Evolutionary conservation across 495 filamentous ascomycete genomes (phyloP), one percentile per base, ranked within the genome.

Genomic region (Aspergillus sparsus): DNA sequence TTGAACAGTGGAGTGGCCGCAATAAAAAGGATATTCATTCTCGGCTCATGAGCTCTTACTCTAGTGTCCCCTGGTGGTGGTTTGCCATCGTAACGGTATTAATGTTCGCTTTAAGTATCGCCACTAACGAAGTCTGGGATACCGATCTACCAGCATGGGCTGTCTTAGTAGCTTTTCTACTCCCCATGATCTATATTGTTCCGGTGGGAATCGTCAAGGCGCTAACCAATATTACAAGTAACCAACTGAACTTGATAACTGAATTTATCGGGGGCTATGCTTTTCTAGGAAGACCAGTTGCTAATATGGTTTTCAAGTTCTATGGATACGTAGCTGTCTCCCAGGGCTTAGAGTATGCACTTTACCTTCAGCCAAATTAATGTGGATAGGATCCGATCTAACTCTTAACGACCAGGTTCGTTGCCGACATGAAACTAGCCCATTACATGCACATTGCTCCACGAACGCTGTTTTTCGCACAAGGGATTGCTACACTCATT

Each of bases 371-470:
- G 69, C 74, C 59, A 82, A 73, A 0, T 12, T 33, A 7, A 72
- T 55, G 77, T 73, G 57, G 69, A 82, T 50, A 68, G 73, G 47
- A 71, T 75, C 45, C 73, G 75, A 52, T 55, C 33, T 31, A 12
- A 21, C 18, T 46, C 47, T 11, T 49, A 3, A 18, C 73, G 67
- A 61, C 68, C 67, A 64, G 86, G 80, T 71, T 90, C 76, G 87
- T 90, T 75, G 87, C 75, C 78, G 78, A 88, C 82, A 74, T 90
- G 89, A 78, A 92, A 84, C 69, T 92, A 82, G 87, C 85, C 7
- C 86, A 90, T 66, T 91, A 90, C 71, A 84, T 90, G 73, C 89
- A 90, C 66, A 83, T 89, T n/a, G 83, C 87, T 1, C 87, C 87
- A 0, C 77, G 87, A 6, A 86, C 82, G 1, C 80, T 89, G 68